A percentile compares a stretch with the other conserved stretches of the same genome.
These are phyloP conservation scores for Cornus kousa DNA, from an alignment of 148 eudicot genomes.

Conservation along the genomic window DNA sequence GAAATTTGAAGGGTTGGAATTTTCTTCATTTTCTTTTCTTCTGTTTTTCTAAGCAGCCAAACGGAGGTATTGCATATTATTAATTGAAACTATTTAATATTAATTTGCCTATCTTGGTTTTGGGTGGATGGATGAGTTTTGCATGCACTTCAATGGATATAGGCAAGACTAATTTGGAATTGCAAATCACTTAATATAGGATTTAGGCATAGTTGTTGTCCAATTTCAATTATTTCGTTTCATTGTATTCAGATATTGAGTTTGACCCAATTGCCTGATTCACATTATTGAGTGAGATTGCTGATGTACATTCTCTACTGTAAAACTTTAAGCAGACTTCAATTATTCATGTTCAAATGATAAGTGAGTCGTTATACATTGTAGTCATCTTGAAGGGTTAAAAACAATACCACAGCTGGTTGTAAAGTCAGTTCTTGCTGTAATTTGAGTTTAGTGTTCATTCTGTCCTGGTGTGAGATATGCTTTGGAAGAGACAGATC, in stretches of 20 bases:
- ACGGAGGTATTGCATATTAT: too few species aligned
- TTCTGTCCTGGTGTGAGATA: not conserved
- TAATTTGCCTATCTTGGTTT: not conserved
- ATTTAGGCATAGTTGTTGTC: too few species aligned
- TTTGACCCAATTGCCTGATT: not conserved
- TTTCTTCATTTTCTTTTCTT: too few species aligned
- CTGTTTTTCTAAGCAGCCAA: too few species aligned
- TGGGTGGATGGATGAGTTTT: too few species aligned
- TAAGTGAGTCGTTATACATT: not conserved
- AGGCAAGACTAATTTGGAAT: too few species aligned
- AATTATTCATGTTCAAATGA: too few species aligned
- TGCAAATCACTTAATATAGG: not conserved
- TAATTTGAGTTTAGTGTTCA: not conserved
- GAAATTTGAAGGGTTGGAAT: too few species aligned
- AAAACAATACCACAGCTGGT: not conserved
- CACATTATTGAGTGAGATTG: not conserved
- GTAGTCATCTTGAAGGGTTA: too few species aligned
- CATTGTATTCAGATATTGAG: not conserved
- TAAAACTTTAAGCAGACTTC: not conserved
- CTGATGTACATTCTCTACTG: not conserved
- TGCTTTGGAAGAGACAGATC: not conserved
- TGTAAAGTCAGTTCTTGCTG: not conserved
- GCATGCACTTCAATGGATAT: too few species aligned
- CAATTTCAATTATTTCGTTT: not conserved
- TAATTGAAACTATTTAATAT: too few species aligned